Evolutionary conservation across 2,329 filamentous ascomycete species (phyloP).

Genomic region (Fusarium caatingaense): DNA sequence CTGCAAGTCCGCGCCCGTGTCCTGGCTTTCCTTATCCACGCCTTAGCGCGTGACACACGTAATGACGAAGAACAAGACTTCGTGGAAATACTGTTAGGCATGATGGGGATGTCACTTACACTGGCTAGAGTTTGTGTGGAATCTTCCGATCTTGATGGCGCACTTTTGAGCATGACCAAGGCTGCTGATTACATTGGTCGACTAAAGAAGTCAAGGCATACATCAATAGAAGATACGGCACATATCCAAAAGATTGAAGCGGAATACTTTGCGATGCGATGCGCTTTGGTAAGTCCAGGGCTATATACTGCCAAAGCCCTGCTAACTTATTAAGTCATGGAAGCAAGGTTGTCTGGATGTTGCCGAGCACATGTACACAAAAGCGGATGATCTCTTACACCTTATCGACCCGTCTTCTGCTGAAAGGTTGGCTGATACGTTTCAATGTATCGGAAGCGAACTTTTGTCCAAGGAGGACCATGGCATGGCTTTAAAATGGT

Average conservation of each 20-base stretch:
- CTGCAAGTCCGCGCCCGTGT: constrained; percentile 57
- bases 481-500: constrained; percentile 74
- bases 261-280: constrained; percentile 75
- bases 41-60: constrained; percentile 60
- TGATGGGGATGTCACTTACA: constrained; percentile 76
- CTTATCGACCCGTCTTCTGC: constrained; percentile 60
- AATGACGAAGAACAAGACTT: constrained; percentile 40
- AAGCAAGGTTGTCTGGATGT: constrained; percentile 78
- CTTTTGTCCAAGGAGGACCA: constrained; percentile 65
- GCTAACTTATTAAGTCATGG: constrained; percentile 69
- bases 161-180: constrained; percentile 70
- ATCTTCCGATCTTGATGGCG: constrained; percentile 66
- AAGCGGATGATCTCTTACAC: constrained; percentile 58
- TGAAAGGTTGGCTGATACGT: constrained; percentile 73
- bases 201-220: constrained; percentile 21
- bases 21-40: constrained; percentile 76
- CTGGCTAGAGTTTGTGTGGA: constrained; percentile 66
- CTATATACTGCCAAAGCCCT: background rate
- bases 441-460: constrained; percentile 78
- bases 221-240: background rate
- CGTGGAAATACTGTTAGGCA: constrained; percentile 60
- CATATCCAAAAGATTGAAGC: constrained; percentile 56
- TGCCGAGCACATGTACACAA: constrained; percentile 81
- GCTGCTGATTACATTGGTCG: constrained; percentile 65
- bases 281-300: constrained; percentile 67